Base-by-base conservation (phyloP, 345 rosid species). In the Citrus medica region DNA sequence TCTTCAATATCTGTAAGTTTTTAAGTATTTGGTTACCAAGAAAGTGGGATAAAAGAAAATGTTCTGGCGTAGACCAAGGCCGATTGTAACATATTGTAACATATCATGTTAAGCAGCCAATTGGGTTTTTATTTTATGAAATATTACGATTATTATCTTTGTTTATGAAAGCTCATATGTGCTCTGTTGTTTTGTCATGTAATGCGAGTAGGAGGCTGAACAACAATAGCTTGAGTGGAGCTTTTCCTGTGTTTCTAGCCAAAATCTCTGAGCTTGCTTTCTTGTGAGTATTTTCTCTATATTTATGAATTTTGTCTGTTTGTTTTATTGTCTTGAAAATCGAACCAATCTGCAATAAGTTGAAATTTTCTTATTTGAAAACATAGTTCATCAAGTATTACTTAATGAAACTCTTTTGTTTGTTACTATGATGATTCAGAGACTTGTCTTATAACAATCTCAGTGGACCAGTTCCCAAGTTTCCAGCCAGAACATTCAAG, bases 361-460 rank as follows among this genome's bases (percentile, higher is more conserved):
- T 68, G 22, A 38, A 17, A 9, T 37, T 63, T 72, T 69, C 74
- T 76, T 68, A 38, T 74, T 60, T 33, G 10, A 6, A 60, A 24
- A 8, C 48, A 24, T 42, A 74, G 56, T 25, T 75, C 80, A 27
- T 76, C 14, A 32, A 70, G 62, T 63, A 17, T 8, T 61, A 63
- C 30, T 75, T 74, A 48, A 66, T 71, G 61, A 32, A 46, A 24
- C 30, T 37, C 46, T 61, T 48, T 24, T 65, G 72, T 62, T 78
- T 80, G 48, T 78, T 33, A 38, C 75, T 71, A 17, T 75, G 79
- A 42, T 77, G 77, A 74, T 85, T 83, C 90, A 95, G 98, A 86
- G 99, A 95, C 87, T 86, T 95, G 85, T 95, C 98, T 79, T 95
- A 85, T 69, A 95, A 95, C 90, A 95, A 95, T 84, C 93, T 95